Percentiles rank a stretch among this genome's conserved stretches.
phyloP scores from a whole-genome alignment of 2,329 filamentous ascomycete genomes.

The Neoascochyta sp. region DNA sequence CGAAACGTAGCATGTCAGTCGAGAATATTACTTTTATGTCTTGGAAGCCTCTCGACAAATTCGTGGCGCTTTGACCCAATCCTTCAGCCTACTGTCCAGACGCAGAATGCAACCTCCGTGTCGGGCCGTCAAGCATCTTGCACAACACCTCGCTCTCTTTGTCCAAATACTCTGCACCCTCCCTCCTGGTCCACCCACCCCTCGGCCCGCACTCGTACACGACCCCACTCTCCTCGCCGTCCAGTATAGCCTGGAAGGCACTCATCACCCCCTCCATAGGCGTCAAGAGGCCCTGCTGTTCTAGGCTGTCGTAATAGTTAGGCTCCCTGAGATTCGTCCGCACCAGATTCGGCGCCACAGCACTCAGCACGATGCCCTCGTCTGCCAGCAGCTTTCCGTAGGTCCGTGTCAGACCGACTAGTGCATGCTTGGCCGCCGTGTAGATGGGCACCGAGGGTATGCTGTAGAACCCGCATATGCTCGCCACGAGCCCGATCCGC shows the following conservation, averaged over 20 bases:
- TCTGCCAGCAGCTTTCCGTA: slow-evolving; percentile 42
- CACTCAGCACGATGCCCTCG: slow-evolving; percentile 43
- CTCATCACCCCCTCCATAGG: slow-evolving; percentile 42
- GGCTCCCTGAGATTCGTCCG: slow-evolving; percentile 39
- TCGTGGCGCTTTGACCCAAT: too few relatives aligned
- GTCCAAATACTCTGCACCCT: slow-evolving; percentile 32
- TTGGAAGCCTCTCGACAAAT: too few relatives aligned
- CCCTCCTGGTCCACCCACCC: slow-evolving; percentile 26
- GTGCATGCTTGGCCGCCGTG: slow-evolving; percentile 43
- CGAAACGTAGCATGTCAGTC: too few relatives aligned
- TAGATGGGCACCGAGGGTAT: slow-evolving; percentile 44
- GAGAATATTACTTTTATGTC: too few relatives aligned
- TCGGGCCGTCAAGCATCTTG: slow-evolving; percentile 7
- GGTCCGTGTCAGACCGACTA: slow-evolving; percentile 39
- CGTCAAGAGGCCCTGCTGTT: slow-evolving; percentile 34
- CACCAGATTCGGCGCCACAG: slow-evolving; percentile 43
- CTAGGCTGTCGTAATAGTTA: slow-evolving; percentile 40
- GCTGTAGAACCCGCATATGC: slow-evolving; percentile 44
- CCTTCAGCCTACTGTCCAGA: too few relatives aligned
- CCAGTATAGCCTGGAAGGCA: slow-evolving; percentile 39
- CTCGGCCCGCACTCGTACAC: slow-evolving; percentile 43
- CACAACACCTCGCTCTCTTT: slow-evolving; percentile 20
- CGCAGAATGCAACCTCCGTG: slow-evolving; percentile 8
- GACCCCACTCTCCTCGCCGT: slow-evolving; percentile 37
- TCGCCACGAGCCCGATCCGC: slow-evolving; percentile 37